Conservation (phyloP, 768 basidiomycete genomes). For the Pleurotus giganteus region DNA sequence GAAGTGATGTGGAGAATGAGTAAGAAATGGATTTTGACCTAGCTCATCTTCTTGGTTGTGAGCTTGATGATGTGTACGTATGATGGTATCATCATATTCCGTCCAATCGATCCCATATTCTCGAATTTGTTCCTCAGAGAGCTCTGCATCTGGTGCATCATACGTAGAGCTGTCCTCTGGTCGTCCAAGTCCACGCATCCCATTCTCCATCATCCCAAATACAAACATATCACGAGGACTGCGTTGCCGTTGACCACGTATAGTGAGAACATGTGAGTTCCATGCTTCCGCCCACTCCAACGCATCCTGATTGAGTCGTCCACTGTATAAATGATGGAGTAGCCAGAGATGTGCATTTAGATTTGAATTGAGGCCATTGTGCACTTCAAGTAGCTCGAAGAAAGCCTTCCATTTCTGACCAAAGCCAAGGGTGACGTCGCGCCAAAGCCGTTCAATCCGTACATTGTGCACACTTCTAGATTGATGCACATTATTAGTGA, state of each 20-base stretch:
- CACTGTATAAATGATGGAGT: conserved; percentile 35
- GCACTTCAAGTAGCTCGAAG: conserved; percentile 30
- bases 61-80: conserved; percentile 13
- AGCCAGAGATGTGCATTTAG: conserved; percentile 35
- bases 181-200: conserved; percentile 20
- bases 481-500: neutral
- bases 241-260: conserved; percentile 15
- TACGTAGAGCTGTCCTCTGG: neutral
- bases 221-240: conserved; percentile 28
- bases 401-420: conserved; percentile 37
- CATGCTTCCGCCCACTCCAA: conserved; percentile 28
- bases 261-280: conserved; percentile 30
- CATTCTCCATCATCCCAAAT: conserved; percentile 31
- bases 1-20: conserved; percentile 1
- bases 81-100: conserved; percentile 10
- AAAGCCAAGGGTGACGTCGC: conserved; percentile 32
- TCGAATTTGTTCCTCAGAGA: conserved; percentile 13
- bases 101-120: conserved; percentile 26
- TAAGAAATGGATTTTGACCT: neutral
- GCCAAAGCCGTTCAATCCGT: conserved; percentile 37
- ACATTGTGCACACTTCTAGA: conserved; percentile 38
- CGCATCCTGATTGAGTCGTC: conserved; percentile 27
- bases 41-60: conserved; percentile 11
- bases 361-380: conserved; percentile 23
- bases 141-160: conserved; percentile 9